Evolutionary conservation across 1,139 yeast species (phyloP).

Genomic region (Martiniozyma asiatica): DNA sequence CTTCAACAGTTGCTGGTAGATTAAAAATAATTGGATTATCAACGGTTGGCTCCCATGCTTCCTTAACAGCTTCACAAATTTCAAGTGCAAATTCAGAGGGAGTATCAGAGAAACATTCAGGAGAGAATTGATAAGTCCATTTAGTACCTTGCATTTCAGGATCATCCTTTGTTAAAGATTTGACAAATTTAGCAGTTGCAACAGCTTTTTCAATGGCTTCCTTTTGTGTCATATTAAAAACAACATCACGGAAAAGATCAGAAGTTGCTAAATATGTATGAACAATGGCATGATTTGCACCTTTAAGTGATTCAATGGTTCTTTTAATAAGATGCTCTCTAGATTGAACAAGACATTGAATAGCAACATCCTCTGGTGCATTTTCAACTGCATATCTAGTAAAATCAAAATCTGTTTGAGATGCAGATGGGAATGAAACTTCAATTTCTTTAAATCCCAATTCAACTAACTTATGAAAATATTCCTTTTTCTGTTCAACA

Average conservation of each 20-base stretch:
- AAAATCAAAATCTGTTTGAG: conserved; percentile 92
- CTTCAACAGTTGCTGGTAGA: conserved; percentile 95
- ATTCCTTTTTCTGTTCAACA: conserved; percentile 78
- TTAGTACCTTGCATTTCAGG: conserved; percentile 58
- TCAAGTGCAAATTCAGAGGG: conserved; percentile 72
- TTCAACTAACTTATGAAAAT: conserved; percentile 74
- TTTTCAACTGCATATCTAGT: conserved; percentile 85
- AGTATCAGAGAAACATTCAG: conserved; percentile 90
- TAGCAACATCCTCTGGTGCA: conserved; percentile 84
- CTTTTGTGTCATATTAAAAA: conserved; percentile 73
- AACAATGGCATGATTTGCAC: conserved; percentile 82
- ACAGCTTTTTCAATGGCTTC: conserved; percentile 77
- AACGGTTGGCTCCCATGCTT: conserved; percentile 81
- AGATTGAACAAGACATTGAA: conserved; percentile 87
- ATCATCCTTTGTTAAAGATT: conserved; percentile 81
- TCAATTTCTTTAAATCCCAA: conserved; percentile 95
- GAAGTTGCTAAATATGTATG: conserved; percentile 91
- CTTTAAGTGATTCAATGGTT: conserved; percentile 78
- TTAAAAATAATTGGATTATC: conserved; percentile 88
- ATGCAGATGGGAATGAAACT: conserved; percentile 92
- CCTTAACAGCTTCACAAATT: conserved; percentile 90
- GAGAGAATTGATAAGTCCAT: conserved; percentile 91
- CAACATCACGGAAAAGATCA: conserved; percentile 82
- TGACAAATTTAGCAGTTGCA: conserved; percentile 69
- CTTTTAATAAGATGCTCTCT: conserved; percentile 82